Percentiles rank a stretch among this genome's conserved stretches.
Evolutionary conservation across 768 basidiomycete species (phyloP).

Genomic region (Rhodotorula babjevae): DNA sequence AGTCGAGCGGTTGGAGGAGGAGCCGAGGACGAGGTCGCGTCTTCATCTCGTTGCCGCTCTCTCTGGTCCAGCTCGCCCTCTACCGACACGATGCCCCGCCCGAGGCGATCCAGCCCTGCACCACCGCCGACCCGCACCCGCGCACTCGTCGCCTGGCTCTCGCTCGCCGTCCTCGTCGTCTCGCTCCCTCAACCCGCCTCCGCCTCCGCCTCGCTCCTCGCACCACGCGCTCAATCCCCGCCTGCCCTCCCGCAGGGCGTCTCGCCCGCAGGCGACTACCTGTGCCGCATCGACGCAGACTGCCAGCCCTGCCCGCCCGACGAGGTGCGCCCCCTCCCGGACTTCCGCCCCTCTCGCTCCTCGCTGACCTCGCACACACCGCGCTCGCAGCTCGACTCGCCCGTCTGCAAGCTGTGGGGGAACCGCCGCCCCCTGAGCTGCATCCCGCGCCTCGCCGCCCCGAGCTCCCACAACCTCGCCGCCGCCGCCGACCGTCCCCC

Average conservation of each 20-base stretch:
- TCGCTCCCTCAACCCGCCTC: neutral
- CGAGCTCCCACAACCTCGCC: no score
- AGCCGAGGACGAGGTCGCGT: no score
- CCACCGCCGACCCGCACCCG: neutral
- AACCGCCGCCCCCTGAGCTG: constrained; percentile 14
- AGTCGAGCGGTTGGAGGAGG: no score
- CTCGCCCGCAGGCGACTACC: constrained; percentile 5
- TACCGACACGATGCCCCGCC: no score
- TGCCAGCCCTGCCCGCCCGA: constrained; percentile 2
- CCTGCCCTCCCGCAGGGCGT: neutral
- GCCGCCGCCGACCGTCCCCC: no score
- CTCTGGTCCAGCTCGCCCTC: neutral
- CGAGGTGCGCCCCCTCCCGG: constrained; percentile 14
- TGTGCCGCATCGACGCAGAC: constrained; percentile 4
- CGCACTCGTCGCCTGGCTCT: neutral
- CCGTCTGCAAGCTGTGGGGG: constrained; percentile 23
- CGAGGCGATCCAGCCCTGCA: no score
- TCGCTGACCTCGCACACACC: neutral
- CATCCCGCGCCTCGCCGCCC: neutral
- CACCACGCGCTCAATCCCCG: neutral
- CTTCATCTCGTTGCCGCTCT: no score
- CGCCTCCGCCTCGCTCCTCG: neutral
- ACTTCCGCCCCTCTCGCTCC: neutral
- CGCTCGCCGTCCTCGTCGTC: neutral
- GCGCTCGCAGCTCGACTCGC: neutral